Base-by-base conservation (phyloP, 257 asterid genomes). In the Solanum corneliomulleri region DNA sequence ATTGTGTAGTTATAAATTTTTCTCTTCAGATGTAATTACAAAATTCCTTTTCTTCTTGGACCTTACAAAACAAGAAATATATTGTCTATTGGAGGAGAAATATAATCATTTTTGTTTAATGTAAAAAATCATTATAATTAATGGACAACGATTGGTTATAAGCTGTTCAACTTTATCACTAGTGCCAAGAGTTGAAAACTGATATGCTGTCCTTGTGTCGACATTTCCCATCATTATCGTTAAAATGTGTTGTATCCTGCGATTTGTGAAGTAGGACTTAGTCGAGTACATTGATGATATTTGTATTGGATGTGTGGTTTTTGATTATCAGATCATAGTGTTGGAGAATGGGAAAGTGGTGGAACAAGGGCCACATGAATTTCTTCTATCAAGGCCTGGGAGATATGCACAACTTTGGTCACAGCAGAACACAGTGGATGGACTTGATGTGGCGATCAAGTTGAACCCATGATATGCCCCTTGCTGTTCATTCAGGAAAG, bases 351-450 rank as follows among this genome's bases (percentile, higher is more conserved):
- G 99, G 69, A 91, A 92, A 89, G 99, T 97, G 29, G 96, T 95
- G 75, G 99, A 97, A 91, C 99, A 97, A 90, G 99, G 99, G 66
- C 90, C 99, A 14, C 99, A 97, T 62, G 99, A 97, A 20, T 94
- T 92, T 87, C 97, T 97, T 20, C 87, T 97, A 88, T 91, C 95
- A 18, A 94, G 92, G 87, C 84, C 93, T 13, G 99, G 98, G 84
- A 90, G 99, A 92, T 97, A 97, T 85, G 91, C 98, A 7, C 99
- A 96, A 90, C 98, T 97, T 37, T 97, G 99, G 99, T 82, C 95
- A 56, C 98, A 96, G 89, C 99, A 97, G 89, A 97, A 93, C 64
- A 93, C 95, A 2, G 91, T 97, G 25, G 99, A 97, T 88, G 90
- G 93, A 83, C 90, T 94, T 23, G 99, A 97, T 88, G 86, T 94